Conservation (phyloP, 495 filamentous ascomycete species). For the Tuber borchii region DNA sequence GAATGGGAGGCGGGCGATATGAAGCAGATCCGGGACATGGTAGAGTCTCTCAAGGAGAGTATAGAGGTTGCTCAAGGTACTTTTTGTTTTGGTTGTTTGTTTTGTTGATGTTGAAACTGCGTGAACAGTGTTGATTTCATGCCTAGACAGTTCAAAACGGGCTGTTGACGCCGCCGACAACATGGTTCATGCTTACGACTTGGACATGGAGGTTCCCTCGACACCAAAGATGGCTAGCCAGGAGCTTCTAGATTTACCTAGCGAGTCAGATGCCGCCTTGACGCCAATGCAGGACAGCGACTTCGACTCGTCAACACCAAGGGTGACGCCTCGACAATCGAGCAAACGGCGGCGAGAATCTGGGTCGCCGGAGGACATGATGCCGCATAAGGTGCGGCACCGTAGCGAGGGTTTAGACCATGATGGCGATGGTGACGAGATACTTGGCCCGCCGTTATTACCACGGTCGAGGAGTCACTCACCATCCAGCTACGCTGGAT, state of each 20-base stretch:
- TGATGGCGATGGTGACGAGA: constrained; percentile 23
- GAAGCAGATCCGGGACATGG: constrained; percentile 44
- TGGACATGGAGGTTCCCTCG: constrained; percentile 74
- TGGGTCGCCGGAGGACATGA: constrained; percentile 23
- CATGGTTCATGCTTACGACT: constrained; percentile 78
- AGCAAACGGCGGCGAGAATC: constrained; percentile 31
- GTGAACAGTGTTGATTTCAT: constrained; percentile 5
- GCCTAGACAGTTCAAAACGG: constrained; percentile 63
- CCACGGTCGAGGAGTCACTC: constrained; percentile 25
- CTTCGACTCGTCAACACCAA: constrained; percentile 19
- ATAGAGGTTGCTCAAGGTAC: constrained; percentile 71
- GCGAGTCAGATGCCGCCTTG: not conserved
- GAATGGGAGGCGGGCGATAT: constrained; percentile 39
- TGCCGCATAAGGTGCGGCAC: constrained; percentile 29
- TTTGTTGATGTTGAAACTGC: constrained; percentile 3
- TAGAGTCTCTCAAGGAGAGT: constrained; percentile 61
- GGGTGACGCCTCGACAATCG: constrained; percentile 13
- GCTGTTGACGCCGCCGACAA: constrained; percentile 79
- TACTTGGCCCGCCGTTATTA: constrained; percentile 22
- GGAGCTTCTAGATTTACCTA: not conserved
- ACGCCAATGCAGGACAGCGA: constrained; percentile 6
- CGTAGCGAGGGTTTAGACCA: constrained; percentile 23
- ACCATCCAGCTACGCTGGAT: not conserved
- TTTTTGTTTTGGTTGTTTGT: constrained; percentile 12
- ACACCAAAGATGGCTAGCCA: constrained; percentile 41